A percentile compares a stretch with the other conserved stretches of the same genome.
These are phyloP conservation scores for Diaporthe batatas DNA, from an alignment of 2,329 filamentous ascomycete genomes.

Conservation along the genomic window DNA sequence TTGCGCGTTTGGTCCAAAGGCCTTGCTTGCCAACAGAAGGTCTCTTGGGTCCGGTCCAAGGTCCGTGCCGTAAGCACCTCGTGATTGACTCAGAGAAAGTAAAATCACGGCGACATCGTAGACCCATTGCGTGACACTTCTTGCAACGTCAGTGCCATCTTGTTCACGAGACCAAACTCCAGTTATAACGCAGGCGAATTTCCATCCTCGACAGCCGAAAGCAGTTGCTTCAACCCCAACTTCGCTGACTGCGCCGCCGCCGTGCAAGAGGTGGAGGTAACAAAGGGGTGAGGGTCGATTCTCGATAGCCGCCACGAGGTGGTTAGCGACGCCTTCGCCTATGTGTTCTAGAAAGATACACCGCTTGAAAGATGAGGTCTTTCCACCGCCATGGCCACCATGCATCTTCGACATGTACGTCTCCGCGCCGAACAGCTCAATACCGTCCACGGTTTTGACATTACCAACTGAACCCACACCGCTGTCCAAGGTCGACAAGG, in stretches of 20 bases:
- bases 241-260: conserved; percentile 65
- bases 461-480: conserved; percentile 46
- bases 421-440: conserved; percentile 69
- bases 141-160: conserved; percentile 59
- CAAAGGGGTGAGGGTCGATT: conserved; percentile 65
- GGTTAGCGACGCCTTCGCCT: conserved; percentile 50
- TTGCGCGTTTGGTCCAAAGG: conserved; percentile 68
- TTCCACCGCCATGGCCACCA: conserved; percentile 67
- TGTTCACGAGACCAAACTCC: conserved; percentile 70
- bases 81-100: conserved; percentile 58
- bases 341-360: conserved; percentile 71
- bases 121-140: conserved; percentile 64
- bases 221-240: conserved; percentile 61
- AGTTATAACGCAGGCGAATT: conserved; percentile 74
- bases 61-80: conserved; percentile 70
- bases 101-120: conserved; percentile 63
- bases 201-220: conserved; percentile 74
- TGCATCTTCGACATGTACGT: conserved; percentile 74
- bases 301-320: conserved; percentile 60
- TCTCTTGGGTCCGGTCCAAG: conserved; percentile 74
- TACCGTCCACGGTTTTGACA: conserved; percentile 57
- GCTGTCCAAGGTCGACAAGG: conserved; percentile 28
- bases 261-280: conserved; percentile 74
- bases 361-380: conserved; percentile 75
- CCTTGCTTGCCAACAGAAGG: conserved; percentile 60